Evolutionary conservation across 2,329 filamentous ascomycete genomes (phyloP), one percentile per base, ranked within the genome.

Genomic region (Aspergillus sp.): DNA sequence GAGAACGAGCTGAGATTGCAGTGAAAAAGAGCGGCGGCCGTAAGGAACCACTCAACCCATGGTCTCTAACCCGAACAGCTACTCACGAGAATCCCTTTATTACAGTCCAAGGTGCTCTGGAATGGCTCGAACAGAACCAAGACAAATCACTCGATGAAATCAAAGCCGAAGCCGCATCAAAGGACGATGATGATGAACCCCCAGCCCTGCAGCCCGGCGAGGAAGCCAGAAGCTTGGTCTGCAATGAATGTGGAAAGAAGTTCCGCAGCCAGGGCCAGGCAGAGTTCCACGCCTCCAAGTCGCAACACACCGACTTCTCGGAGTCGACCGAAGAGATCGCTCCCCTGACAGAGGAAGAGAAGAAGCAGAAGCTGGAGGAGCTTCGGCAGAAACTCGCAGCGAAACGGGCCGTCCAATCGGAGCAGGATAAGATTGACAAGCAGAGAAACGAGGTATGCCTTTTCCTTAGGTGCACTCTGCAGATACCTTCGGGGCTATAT

Each of bases 321-420:
- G 91, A 99, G 70, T 96, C 92, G 0, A 93, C 89, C 3, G 93
- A 97, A 65, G 91, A 95, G 67, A 86, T 99, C 60, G 87, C 89
- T 3, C 90, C 93, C 0, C 76, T 99, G 64, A 96, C 92, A 0
- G 91, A 93, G 60, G 92, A 95, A 55, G 87, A 99, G 75, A 96
- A 94, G 79, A 86, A 86, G 66, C 80, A 83, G n/a, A 87, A 82
- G 62, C 80, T 99, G 3, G 79, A 83, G 30, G 89, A 94, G 63
- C 80, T 96, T 43, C 82, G 85, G 30, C 79, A 84, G 62, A 87
- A 85, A 58, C 78, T 93, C 22, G 82, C 84, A 43, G 84, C 81
- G 54, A 96, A 95, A 79, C 82, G 82, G 57, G 86, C 87, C 0
- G 78, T 72, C 9, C 83, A 89, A 65, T 80, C 86, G 1, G 75